Base-by-base conservation (phyloP, 1,284 basidiomycete genomes). In the Tilletia caries region DNA sequence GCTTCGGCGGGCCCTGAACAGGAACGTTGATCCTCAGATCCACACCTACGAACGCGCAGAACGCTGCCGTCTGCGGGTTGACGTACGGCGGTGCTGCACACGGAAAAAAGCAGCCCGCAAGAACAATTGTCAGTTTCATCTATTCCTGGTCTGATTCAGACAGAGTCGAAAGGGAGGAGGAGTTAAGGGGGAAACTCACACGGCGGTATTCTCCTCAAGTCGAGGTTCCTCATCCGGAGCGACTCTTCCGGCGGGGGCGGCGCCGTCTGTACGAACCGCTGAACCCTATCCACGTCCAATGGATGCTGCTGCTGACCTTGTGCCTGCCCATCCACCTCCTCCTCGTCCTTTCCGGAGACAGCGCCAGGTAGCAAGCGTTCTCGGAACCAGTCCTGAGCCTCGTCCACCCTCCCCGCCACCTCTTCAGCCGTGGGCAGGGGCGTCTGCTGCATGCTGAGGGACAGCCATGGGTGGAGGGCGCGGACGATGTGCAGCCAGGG, bases 401-500 rank as follows among this genome's bases (percentile, higher is more conserved):
- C 85, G 18, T 88, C 65, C 13, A 80, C 67, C 3, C 23, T 48
- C 1, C 23, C n/a, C 1, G 29, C 64, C 0, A 81, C 5, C 1
- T 87, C 85, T 1, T 84, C 81, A 60, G 88, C 87, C 0, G 92
- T 91, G 70, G 92, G 90, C 0, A 84, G 73, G 1, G 85, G 82
- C 67, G 89, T 88, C 8, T 83, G 82, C 3, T 83, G 85, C 3
- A 83, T 81, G 0, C 86, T 85, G 1, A 85, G 79, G 0, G 91
- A 89, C 71, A 98, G 87, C 84, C 88, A 90, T 0, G 89, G 89
- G 75, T 95, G 89, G 75, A 95, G 90, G 0, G 92, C 93, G 4
- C 91, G 90, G 0, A 89, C 90, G 81, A 98, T 93, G 0, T 94
- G 94, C 27, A 98, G 88, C 96, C 95, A 98, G 88, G 2, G 90